phyloP scores from a whole-genome alignment of 2,329 filamentous ascomycete species.

The Fusarium circinatum region DNA sequence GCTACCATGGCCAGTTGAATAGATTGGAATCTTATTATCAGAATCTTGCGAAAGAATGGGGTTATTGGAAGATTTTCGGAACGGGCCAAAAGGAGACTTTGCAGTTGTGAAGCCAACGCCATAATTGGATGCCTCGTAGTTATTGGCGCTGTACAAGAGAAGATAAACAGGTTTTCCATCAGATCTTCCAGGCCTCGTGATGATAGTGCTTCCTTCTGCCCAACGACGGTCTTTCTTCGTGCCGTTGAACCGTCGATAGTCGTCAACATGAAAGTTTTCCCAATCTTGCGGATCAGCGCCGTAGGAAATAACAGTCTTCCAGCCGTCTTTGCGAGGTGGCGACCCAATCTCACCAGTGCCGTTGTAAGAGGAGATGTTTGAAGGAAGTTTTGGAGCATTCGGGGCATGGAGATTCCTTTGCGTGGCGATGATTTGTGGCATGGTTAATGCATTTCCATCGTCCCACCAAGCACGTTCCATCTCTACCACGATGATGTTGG shows the following conservation, averaged over 20 bases:
- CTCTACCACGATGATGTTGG: conserved; percentile 52
- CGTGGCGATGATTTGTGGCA: conserved; percentile 48
- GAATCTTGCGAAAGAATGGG: conserved; percentile 47
- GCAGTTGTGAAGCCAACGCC: conserved; percentile 50
- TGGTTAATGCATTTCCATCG: conserved; percentile 47
- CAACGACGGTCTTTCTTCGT: conserved; percentile 50
- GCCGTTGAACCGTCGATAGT: conserved; percentile 48
- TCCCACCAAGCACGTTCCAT: conserved; percentile 50
- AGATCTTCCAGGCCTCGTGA: conserved; percentile 33
- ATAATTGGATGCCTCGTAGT: conserved; percentile 51
- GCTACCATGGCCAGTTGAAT: conserved; percentile 50
- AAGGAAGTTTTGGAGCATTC: conserved; percentile 41
- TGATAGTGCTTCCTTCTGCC: conserved; percentile 50
- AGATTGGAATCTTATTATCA: conserved; percentile 44
- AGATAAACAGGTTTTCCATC: conserved; percentile 45
- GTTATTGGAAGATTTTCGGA: conserved; percentile 47
- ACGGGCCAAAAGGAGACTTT: conserved; percentile 47
- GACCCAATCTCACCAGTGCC: conserved; percentile 49
- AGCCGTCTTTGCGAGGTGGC: conserved; percentile 50
- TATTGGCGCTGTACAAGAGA: conserved; percentile 45
- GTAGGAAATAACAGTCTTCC: conserved; percentile 51
- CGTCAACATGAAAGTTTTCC: conserved; percentile 51
- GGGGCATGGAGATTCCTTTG: conserved; percentile 44
- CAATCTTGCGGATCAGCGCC: conserved; percentile 49
- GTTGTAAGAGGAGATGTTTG: conserved; percentile 49